Percentiles rank a stretch among this genome's conserved stretches.
Evolutionary conservation across 768 basidiomycete genomes (phyloP).

Genomic region (Termitomyces titanicus): DNA sequence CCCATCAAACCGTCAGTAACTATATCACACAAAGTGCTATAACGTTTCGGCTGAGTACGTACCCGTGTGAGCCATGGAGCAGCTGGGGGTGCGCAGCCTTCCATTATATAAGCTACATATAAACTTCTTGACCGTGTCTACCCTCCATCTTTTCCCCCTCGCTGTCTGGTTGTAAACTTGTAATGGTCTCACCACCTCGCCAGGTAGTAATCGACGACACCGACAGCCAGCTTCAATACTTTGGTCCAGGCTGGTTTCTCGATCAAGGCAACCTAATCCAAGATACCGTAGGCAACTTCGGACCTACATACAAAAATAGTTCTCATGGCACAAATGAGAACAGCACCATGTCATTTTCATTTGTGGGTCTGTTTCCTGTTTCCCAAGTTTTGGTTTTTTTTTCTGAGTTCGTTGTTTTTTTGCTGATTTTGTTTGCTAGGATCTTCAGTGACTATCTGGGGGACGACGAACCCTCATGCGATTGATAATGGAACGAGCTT

Average conservation of each 20-base stretch:
- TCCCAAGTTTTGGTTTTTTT: too few species aligned
- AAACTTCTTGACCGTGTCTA: too few species aligned
- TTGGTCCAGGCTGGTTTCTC: constrained; percentile 25
- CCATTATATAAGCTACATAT: too few species aligned
- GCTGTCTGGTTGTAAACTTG: too few species aligned
- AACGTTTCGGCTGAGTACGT: too few species aligned
- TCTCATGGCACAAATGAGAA: constrained; percentile 26
- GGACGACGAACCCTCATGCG: constrained; percentile 15
- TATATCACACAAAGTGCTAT: too few species aligned
- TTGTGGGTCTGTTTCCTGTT: constrained; percentile 20
- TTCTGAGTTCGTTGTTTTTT: too few species aligned
- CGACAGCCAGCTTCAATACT: constrained; percentile 26
- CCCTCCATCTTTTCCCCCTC: neutral
- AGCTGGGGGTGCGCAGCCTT: too few species aligned
- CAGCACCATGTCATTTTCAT: constrained; percentile 25
- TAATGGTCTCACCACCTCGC: constrained; percentile 14
- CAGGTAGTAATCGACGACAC: constrained; percentile 32
- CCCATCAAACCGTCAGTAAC: too few species aligned
- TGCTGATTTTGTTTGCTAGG: neutral
- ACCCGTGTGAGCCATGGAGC: too few species aligned
- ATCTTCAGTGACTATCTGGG: constrained; percentile 15
- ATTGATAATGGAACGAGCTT: constrained; percentile 4
- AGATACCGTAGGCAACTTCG: constrained; percentile 27
- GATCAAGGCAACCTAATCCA: constrained; percentile 23
- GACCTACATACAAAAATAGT: constrained; percentile 26